Percentiles rank a stretch among this genome's conserved stretches.
phyloP scores from a whole-genome alignment of 305 asterid genomes.

The Lippia alba region DNA sequence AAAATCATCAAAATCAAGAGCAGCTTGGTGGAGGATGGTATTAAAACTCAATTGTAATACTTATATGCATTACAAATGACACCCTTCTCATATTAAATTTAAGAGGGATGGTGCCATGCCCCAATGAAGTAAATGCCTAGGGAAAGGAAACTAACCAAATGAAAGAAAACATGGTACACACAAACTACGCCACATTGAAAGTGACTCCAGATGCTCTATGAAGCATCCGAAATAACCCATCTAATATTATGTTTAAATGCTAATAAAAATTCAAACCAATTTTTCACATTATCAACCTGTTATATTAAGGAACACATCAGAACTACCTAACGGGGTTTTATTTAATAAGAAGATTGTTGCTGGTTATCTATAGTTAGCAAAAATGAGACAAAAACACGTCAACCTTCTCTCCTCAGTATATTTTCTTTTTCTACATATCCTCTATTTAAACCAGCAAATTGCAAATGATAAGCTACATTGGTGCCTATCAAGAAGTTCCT shows the following conservation, averaged over 20 bases:
- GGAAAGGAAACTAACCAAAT: not conserved
- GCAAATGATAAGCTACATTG: no score
- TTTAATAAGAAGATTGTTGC: no score
- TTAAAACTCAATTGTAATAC: not conserved
- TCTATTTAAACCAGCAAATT: no score
- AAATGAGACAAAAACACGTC: conserved; percentile 1
- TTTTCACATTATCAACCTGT: conserved; percentile 18
- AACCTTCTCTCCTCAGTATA: not conserved
- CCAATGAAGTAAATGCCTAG: not conserved
- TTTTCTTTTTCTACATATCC: no score
- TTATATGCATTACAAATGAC: not conserved
- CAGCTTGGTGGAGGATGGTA: not conserved
- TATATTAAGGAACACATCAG: conserved; percentile 2
- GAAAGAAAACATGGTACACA: not conserved
- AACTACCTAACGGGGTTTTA: conserved; percentile 1
- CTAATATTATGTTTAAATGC: not conserved
- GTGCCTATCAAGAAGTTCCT: no score
- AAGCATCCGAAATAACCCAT: conserved; percentile 10
- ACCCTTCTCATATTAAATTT: not conserved
- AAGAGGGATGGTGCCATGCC: not conserved
- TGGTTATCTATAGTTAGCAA: not conserved
- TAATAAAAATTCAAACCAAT: not conserved
- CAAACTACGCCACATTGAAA: conserved; percentile 3
- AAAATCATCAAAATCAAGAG: conserved; percentile 3
- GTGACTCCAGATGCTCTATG: not conserved